phyloP scores from a whole-genome alignment of 768 basidiomycete genomes.

The Suillus variegatus region DNA sequence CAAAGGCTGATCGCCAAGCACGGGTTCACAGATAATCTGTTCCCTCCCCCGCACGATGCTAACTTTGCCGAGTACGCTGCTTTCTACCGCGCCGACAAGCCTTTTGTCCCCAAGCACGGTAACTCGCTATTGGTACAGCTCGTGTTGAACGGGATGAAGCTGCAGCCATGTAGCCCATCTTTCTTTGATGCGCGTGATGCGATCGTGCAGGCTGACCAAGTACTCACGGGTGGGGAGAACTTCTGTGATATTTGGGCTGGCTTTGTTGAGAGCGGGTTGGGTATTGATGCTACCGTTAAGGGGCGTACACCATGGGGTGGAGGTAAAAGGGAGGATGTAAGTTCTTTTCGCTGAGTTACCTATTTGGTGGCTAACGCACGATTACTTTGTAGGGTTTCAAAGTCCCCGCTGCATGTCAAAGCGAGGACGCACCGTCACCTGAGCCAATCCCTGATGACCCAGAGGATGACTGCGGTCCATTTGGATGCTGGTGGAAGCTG shows the following conservation, averaged over 20 bases:
- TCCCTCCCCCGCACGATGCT: slow-evolving; percentile 73
- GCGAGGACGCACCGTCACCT: slow-evolving; percentile 25
- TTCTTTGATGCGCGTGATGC: slow-evolving; percentile 92
- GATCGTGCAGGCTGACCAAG: slow-evolving; percentile 87
- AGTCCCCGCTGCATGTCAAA: slow-evolving; percentile 43
- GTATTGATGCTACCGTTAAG: slow-evolving; percentile 69
- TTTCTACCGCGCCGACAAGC: slow-evolving; percentile 65
- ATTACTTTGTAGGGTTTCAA: slow-evolving; percentile 36
- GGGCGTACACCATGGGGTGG: slow-evolving; percentile 92
- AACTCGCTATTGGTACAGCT: slow-evolving; percentile 87
- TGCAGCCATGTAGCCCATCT: slow-evolving; percentile 87
- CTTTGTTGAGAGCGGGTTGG: slow-evolving; percentile 83
- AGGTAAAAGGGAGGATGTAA: slow-evolving; percentile 74
- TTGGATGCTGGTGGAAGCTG: slow-evolving; percentile 27
- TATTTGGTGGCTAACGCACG: background rate
- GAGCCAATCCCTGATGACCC: slow-evolving; percentile 35
- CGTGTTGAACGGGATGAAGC: slow-evolving; percentile 90
- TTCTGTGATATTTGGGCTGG: slow-evolving; percentile 83
- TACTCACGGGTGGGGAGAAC: slow-evolving; percentile 94
- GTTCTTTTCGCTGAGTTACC: slow-evolving; percentile 9
- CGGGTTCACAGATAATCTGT: slow-evolving; percentile 76
- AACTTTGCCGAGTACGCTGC: slow-evolving; percentile 56
- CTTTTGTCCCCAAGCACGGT: slow-evolving; percentile 84
- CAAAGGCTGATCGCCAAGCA: slow-evolving; percentile 78
- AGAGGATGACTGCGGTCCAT: slow-evolving; percentile 28